phyloP scores from a whole-genome alignment of 805 yeast genomes.

The Metschnikowia chrysomelidarum region DNA sequence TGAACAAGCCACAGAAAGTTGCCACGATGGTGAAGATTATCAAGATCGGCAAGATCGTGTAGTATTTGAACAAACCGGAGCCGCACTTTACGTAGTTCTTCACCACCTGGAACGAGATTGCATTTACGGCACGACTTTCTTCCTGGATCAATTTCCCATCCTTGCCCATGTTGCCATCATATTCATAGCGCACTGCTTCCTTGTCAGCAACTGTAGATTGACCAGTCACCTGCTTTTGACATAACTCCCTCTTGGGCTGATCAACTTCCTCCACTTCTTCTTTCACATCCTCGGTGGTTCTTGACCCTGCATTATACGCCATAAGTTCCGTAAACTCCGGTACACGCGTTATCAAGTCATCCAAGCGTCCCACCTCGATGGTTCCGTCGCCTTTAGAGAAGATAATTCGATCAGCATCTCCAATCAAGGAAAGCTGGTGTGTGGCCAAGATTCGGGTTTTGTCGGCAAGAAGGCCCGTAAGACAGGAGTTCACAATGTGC shows the following conservation, averaged over 20 bases:
- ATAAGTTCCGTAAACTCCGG: slow-evolving; percentile 31
- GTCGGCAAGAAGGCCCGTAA: slow-evolving; percentile 31
- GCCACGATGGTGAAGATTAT: slow-evolving; percentile 32
- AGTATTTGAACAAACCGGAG: slow-evolving; percentile 38
- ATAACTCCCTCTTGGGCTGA: too few species aligned
- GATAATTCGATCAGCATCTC: slow-evolving; percentile 37
- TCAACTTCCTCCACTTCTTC: slow-evolving; percentile 15
- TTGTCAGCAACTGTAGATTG: too few species aligned
- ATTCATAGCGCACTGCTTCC: too few species aligned
- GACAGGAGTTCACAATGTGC: slow-evolving; percentile 37
- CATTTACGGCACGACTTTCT: slow-evolving; percentile 38
- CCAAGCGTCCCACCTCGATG: slow-evolving; percentile 40
- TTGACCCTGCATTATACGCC: slow-evolving; percentile 41
- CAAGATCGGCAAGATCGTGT: slow-evolving; percentile 37
- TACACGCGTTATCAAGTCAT: too few species aligned
- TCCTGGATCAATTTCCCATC: slow-evolving; percentile 33
- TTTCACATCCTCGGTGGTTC: slow-evolving; percentile 23
- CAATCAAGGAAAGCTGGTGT: slow-evolving; percentile 41
- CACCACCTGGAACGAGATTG: slow-evolving; percentile 41
- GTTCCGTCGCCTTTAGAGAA: slow-evolving; percentile 43
- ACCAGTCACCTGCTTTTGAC: too few species aligned
- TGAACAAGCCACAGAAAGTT: slow-evolving; percentile 41
- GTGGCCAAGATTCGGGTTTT: slow-evolving; percentile 42
- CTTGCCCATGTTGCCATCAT: too few species aligned
- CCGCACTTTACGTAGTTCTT: slow-evolving; percentile 37